Percentiles rank a stretch among this genome's conserved stretches.
Evolutionary conservation across 2,329 filamentous ascomycete species (phyloP).

Genomic region (Monosporascus sp.): DNA sequence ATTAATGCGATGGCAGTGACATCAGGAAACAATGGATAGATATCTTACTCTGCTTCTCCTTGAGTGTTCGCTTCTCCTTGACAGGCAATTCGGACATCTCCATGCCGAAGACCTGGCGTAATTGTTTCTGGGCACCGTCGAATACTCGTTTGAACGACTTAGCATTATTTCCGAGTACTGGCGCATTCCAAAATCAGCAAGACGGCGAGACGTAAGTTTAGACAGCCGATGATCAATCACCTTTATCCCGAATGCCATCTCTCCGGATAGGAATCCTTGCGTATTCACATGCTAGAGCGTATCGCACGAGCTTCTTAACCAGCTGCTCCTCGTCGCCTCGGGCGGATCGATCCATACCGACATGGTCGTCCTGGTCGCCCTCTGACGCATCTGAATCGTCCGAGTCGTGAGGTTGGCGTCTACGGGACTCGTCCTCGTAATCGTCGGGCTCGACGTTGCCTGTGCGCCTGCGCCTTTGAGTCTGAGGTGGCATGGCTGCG

Average conservation of each 20-base stretch:
- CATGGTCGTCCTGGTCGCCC: conserved; percentile 17
- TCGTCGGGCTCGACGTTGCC: conserved; percentile 33
- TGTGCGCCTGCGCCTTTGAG: conserved; percentile 24
- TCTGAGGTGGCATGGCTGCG: conserved; percentile 21
- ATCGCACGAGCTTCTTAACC: conserved; percentile 63
- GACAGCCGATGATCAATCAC: conserved; percentile 29
- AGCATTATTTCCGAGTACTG: conserved; percentile 66
- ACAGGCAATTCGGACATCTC: conserved; percentile 77
- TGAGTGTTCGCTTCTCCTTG: conserved; percentile 74
- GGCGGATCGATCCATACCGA: conserved; percentile 12
- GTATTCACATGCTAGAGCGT: conserved; percentile 61
- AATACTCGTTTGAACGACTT: conserved; percentile 75
- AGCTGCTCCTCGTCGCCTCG: conserved; percentile 41
- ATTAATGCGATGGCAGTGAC: not conserved
- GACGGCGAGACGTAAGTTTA: not conserved
- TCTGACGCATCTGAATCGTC: conserved; percentile 30
- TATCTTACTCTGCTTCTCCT: conserved; percentile 65
- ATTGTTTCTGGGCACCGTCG: conserved; percentile 64
- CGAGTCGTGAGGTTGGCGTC: conserved; percentile 18
- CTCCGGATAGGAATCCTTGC: conserved; percentile 54
- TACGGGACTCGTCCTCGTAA: conserved; percentile 26
- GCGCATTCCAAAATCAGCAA: not conserved
- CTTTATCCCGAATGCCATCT: conserved; percentile 59
- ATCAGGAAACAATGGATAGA: not conserved
- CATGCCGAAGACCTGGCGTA: conserved; percentile 82